phyloP scores from a whole-genome alignment of 2,329 filamentous ascomycete genomes.

The Alternaria panax region DNA sequence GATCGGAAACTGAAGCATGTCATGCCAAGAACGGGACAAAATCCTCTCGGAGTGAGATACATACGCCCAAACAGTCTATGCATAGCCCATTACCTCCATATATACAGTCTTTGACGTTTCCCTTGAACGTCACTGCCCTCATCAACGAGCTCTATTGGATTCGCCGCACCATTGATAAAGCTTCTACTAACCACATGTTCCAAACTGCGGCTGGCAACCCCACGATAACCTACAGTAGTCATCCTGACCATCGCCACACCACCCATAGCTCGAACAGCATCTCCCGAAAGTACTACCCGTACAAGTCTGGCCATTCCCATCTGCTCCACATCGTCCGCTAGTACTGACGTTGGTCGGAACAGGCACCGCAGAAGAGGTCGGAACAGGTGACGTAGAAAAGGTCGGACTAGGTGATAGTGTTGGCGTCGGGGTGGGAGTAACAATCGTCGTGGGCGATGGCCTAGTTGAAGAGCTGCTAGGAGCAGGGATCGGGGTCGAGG shows the following conservation, averaged over 20 bases:
- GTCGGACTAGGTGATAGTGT: slow-evolving; percentile 22
- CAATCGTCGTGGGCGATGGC: slow-evolving; percentile 23
- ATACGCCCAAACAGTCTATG: not conserved
- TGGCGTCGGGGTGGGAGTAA: slow-evolving; percentile 22
- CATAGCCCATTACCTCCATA: not conserved
- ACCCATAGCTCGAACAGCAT: slow-evolving; percentile 39
- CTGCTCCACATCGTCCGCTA: slow-evolving; percentile 36
- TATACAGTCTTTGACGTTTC: not conserved
- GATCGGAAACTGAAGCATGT: not conserved
- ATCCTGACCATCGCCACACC: slow-evolving; percentile 28
- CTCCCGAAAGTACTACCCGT: slow-evolving; percentile 31
- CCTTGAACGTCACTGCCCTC: not conserved
- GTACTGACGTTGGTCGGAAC: slow-evolving; percentile 36
- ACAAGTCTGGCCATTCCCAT: slow-evolving; percentile 32
- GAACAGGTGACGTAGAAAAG: slow-evolving; percentile 19
- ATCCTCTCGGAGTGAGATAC: not conserved
- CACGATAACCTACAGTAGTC: slow-evolving; percentile 31
- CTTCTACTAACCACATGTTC: slow-evolving; percentile 20
- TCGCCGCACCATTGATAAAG: not conserved
- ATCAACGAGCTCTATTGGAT: not conserved
- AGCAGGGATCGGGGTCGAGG: slow-evolving; percentile 14
- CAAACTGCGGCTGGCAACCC: slow-evolving; percentile 34
- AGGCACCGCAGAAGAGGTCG: slow-evolving; percentile 20
- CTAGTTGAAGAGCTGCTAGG: slow-evolving; percentile 15
- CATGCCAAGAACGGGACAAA: not conserved